Percentiles rank a stretch among this genome's conserved stretches.
These are phyloP conservation scores for Eimeria tenella DNA, from an alignment of 169 alveolate genomes.

Conservation along the genomic window DNA sequence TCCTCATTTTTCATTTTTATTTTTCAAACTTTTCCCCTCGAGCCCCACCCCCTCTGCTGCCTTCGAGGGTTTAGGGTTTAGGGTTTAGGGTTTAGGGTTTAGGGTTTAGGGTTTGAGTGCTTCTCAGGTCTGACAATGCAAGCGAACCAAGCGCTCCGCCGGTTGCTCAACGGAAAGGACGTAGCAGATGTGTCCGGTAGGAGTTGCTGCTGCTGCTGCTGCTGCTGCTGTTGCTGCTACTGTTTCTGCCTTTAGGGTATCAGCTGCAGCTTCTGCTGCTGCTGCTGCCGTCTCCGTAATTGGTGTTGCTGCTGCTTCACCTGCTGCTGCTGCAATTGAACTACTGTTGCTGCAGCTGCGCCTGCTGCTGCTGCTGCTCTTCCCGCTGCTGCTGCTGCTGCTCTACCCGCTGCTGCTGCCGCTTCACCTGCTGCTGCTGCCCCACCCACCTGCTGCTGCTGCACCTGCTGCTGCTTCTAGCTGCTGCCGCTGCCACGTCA, in stretches of 20 bases:
- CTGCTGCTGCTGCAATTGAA: too few relatives aligned
- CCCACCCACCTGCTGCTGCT: background rate
- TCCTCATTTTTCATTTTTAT: too few relatives aligned
- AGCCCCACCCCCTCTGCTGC: background rate
- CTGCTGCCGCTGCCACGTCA: background rate
- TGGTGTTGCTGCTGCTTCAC: too few relatives aligned
- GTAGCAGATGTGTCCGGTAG: slow-evolving; percentile 73
- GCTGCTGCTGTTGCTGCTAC: background rate
- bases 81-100: background rate
- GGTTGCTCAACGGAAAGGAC: slow-evolving; percentile 71
- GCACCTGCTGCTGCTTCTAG: background rate
- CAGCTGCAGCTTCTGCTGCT: too few relatives aligned
- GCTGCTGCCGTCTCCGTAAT: too few relatives aligned
- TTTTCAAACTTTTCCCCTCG: too few relatives aligned
- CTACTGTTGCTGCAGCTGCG: too few relatives aligned
- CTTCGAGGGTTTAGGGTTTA: background rate
- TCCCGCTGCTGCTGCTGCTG: slow-evolving; percentile 30
- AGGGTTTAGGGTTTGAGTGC: background rate
- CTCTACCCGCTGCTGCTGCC: too few relatives aligned
- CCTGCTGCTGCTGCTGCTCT: too few relatives aligned
- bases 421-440: too few relatives aligned
- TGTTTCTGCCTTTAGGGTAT: too few relatives aligned
- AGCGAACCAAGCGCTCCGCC: slow-evolving; percentile 71
- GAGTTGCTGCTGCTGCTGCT: slow-evolving; percentile 29
- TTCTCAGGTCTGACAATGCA: slow-evolving; percentile 11